Percentiles rank a stretch among this genome's conserved stretches.
phyloP scores from a whole-genome alignment of 2,329 filamentous ascomycete genomes.

The Phoma sp. region DNA sequence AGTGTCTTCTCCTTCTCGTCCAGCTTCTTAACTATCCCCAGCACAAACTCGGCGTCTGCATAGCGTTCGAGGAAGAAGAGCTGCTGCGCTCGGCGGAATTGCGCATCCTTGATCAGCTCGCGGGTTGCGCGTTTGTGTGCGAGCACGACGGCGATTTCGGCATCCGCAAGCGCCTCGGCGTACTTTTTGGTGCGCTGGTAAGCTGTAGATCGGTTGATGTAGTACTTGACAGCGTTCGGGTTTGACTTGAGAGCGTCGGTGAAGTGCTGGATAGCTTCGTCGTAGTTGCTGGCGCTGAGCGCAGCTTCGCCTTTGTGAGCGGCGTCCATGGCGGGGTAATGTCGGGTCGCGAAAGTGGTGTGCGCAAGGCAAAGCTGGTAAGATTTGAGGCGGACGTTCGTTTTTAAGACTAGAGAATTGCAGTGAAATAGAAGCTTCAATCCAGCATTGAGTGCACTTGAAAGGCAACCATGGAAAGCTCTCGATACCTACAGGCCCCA shows the following conservation, averaged over 20 bases:
- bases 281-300: slow-evolving; percentile 67
- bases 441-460: too few species aligned
- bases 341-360: neutral
- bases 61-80: slow-evolving; percentile 73
- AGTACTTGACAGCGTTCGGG: slow-evolving; percentile 75
- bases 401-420: too few species aligned
- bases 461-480: slow-evolving; percentile 13
- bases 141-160: slow-evolving; percentile 60
- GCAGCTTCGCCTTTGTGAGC: slow-evolving; percentile 65
- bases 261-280: slow-evolving; percentile 69
- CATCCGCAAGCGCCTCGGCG: slow-evolving; percentile 56
- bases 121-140: slow-evolving; percentile 77
- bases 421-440: too few species aligned
- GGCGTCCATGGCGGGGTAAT: slow-evolving; percentile 55
- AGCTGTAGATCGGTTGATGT: slow-evolving; percentile 80
- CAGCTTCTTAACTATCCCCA: slow-evolving; percentile 62
- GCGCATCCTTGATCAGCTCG: slow-evolving; percentile 77
- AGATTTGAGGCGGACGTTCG: too few species aligned
- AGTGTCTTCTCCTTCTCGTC: slow-evolving; percentile 60
- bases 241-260: slow-evolving; percentile 68
- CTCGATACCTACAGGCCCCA: slow-evolving; percentile 2
- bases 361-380: neutral
- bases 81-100: slow-evolving; percentile 78
- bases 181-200: slow-evolving; percentile 66
- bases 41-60: slow-evolving; percentile 76